phyloP scores from a whole-genome alignment of 208 protist species.

The Leishmania mexicana region DNA sequence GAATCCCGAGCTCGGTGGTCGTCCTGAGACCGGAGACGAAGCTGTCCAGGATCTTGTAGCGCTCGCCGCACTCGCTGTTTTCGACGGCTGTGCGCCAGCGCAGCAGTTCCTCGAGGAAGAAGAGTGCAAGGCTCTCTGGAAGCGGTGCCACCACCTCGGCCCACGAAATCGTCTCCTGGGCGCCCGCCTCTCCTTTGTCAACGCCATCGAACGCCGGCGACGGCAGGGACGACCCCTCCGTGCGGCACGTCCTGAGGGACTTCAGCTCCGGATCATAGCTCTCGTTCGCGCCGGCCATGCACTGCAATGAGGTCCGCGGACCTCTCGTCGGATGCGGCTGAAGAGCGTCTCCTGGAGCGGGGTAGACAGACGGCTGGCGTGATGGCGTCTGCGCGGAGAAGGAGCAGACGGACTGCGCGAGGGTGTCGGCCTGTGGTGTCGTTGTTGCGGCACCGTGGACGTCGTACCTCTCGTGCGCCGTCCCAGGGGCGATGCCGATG shows the following conservation, averaged over 20 bases:
- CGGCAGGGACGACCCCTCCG: slow-evolving; percentile 13
- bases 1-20: slow-evolving; percentile 10
- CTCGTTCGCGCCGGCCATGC: background rate
- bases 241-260: slow-evolving; percentile 47
- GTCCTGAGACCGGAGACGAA: slow-evolving; percentile 24
- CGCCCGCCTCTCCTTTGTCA: background rate
- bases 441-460: background rate
- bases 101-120: slow-evolving; percentile 72
- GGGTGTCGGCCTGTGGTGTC: slow-evolving; percentile 15
- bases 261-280: slow-evolving; percentile 14
- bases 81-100: slow-evolving; percentile 50
- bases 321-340: background rate
- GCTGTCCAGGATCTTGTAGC: slow-evolving; percentile 43
- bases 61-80: slow-evolving; percentile 35
- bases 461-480: background rate
- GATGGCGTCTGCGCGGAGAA: slow-evolving; percentile 7
- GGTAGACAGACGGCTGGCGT: slow-evolving; percentile 6
- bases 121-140: slow-evolving; percentile 36
- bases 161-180: slow-evolving; percentile 34
- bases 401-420: slow-evolving; percentile 18
- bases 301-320: background rate
- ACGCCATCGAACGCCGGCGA: slow-evolving; percentile 6
- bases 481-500: slow-evolving; percentile 23
- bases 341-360: background rate
- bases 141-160: slow-evolving; percentile 35